A percentile compares a stretch with the other conserved stretches of the same genome.
Evolutionary conservation across 352 stramenopile genomes (phyloP).

Genomic region (Plasmopara muralis): DNA sequence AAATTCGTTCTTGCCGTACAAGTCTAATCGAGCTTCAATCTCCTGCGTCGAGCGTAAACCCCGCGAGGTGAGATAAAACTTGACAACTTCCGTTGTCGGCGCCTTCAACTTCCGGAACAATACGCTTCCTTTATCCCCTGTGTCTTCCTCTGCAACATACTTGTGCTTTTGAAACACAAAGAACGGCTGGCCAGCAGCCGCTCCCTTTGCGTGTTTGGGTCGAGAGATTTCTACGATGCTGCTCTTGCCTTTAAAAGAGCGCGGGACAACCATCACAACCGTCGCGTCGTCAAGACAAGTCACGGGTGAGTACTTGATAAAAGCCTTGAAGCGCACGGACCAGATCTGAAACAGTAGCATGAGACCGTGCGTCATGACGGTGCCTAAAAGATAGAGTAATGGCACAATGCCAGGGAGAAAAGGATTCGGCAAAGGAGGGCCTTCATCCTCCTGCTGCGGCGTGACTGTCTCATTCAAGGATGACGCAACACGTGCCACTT

Average conservation of each 20-base stretch:
- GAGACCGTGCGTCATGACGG: constrained; percentile 76
- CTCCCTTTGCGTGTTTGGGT: constrained; percentile 26
- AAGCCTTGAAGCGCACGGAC: constrained; percentile 70
- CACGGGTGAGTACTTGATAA: constrained; percentile 83
- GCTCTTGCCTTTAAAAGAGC: constrained; percentile 85
- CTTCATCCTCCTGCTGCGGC: constrained; percentile 46
- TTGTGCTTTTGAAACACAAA: constrained; percentile 90
- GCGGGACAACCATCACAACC: constrained; percentile 76
- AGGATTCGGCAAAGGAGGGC: constrained; percentile 78
- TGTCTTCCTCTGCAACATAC: constrained; percentile 64
- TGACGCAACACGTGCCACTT: constrained; percentile 25
- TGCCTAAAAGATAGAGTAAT: constrained; percentile 76
- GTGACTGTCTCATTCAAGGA: constrained; percentile 59
- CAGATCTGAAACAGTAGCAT: constrained; percentile 87
- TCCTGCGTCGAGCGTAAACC: constrained; percentile 43
- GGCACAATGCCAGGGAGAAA: constrained; percentile 88
- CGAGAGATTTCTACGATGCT: constrained; percentile 68
- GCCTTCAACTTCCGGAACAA: constrained; percentile 77
- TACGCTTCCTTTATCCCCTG: constrained; percentile 49
- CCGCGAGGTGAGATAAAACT: constrained; percentile 50
- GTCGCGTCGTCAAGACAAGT: constrained; percentile 49
- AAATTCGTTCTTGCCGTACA: constrained; percentile 91
- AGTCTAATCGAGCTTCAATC: constrained; percentile 42
- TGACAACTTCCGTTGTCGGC: constrained; percentile 49
- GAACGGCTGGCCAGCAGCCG: constrained; percentile 40